phyloP scores from a whole-genome alignment of 2,329 filamentous ascomycete genomes.

The Phyllosticta capitalensis region DNA sequence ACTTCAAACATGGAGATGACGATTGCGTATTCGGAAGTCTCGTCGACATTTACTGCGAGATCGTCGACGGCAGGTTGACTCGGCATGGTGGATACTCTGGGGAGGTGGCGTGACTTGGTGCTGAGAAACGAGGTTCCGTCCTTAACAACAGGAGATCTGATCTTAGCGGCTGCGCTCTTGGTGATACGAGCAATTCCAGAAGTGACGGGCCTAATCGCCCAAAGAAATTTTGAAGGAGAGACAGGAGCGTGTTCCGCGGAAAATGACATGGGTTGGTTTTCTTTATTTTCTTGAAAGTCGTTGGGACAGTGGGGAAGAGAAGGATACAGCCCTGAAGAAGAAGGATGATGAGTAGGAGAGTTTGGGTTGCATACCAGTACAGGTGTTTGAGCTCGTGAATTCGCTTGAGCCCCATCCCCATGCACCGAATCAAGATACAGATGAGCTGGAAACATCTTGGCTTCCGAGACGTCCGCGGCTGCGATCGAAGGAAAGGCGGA shows the following conservation, averaged over 20 bases:
- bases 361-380: constrained; percentile 6
- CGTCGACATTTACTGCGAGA: constrained; percentile 51
- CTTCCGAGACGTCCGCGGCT: constrained; percentile 71
- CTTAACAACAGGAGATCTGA: constrained; percentile 30
- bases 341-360: background rate
- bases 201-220: constrained; percentile 25
- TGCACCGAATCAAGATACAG: constrained; percentile 73
- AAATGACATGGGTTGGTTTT: background rate
- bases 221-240: background rate
- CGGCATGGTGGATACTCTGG: constrained; percentile 61
- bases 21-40: constrained; percentile 70
- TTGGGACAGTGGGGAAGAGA: constrained; percentile 1
- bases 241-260: background rate
- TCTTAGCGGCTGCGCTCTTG: constrained; percentile 20
- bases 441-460: constrained; percentile 62
- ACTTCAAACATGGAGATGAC: constrained; percentile 98
- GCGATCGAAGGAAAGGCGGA: constrained; percentile 64
- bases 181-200: constrained; percentile 18
- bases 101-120: constrained; percentile 47
- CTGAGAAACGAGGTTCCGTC: constrained; percentile 47
- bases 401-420: constrained; percentile 47
- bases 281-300: background rate
- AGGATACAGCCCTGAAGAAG: background rate
- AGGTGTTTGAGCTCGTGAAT: constrained; percentile 37
- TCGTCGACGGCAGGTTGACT: constrained; percentile 60